A percentile compares a stretch with the other conserved stretches of the same genome.
Conservation (phyloP, 768 basidiomycete genomes). For the Mycena capillaripes region DNA sequence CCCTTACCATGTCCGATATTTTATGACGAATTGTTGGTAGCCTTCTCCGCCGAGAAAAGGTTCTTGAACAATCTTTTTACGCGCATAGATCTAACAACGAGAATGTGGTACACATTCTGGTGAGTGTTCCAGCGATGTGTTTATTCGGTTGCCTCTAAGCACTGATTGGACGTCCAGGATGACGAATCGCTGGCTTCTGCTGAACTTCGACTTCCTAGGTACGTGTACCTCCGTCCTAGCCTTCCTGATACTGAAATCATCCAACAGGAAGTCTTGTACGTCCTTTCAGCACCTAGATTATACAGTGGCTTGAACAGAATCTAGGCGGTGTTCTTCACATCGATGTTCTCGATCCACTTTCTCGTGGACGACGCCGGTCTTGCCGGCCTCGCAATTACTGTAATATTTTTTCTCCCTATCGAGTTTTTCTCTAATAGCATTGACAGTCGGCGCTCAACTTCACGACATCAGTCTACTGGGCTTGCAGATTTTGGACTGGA, state of each 20-base stretch:
- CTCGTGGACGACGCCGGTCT: conserved; percentile 56
- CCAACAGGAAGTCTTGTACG: conserved; percentile 25
- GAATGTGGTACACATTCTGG: conserved; percentile 70
- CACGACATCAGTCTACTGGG: conserved; percentile 42
- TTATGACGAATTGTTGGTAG: background rate
- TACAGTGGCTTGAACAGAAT: background rate
- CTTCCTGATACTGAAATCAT: background rate
- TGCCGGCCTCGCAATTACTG: conserved; percentile 70
- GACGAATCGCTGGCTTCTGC: conserved; percentile 27
- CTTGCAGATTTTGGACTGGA: conserved; percentile 43
- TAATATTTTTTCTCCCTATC: background rate
- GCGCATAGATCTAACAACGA: conserved; percentile 69
- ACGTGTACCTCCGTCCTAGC: background rate
- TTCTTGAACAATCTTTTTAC: conserved; percentile 83
- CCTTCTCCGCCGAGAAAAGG: conserved; percentile 84
- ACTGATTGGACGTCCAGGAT: conserved; percentile 52
- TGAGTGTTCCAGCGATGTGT: conserved; percentile 66
- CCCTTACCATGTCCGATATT: background rate
- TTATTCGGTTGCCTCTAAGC: conserved; percentile 58
- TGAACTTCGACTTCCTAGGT: conserved; percentile 30
- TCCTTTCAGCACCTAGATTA: background rate
- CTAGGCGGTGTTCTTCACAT: conserved; percentile 66
- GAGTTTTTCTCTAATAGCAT: background rate
- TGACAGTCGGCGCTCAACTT: conserved; percentile 50
- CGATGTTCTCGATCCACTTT: conserved; percentile 68